Base-by-base conservation (phyloP, 305 asterid species). In the Fraxinus sp. region DNA sequence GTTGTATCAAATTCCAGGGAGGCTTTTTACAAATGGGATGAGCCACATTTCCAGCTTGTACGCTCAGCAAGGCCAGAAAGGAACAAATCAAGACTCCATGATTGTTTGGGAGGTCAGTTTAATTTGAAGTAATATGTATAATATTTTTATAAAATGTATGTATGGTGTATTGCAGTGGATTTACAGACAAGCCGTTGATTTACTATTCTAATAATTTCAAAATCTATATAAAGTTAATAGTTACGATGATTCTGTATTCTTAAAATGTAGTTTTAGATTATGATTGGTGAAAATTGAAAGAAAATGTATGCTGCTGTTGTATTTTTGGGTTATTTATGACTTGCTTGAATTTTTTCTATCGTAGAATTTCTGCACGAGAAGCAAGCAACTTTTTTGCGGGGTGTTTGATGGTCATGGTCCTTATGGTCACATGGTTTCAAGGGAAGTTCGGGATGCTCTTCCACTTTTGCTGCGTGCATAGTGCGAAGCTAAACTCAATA, bases 31-130 rank as follows among this genome's bases (percentile, higher is more conserved):
- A 8, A 95, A 92, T 87, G 99, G 99, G 77, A 86, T 95, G 4
- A 85, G 91, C 80, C 84, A 85, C 64, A 71, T 92, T 85, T 91
- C 97, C 55, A 85, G 98, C 83, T 87, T 95, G 88, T 89, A 92
- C 88, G 93, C 98, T 72, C 97, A 93, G 87, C 98, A 96, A 82
- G 99, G 99, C 81, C 95, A 91, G 90, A 96, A 96, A 86, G 98
- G 99, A 37, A 90, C 97, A 26, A 96, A 95, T 88, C 98, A 96
- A 81, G 99, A 96, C 71, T 96, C 99, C 64, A 96, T 96, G 98
- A 90, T 95, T 86, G 85, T 92, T 85, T 96, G 99, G 99, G 99
- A 96, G 98, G 99, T 95, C 62, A 77, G 92, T 88, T 76, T 0
- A 20, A 3, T 18, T n/a, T 8, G 55, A 75, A 75, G 49, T 75